Conservation (phyloP, 768 basidiomycete species). For the Pholiota molesta region DNA sequence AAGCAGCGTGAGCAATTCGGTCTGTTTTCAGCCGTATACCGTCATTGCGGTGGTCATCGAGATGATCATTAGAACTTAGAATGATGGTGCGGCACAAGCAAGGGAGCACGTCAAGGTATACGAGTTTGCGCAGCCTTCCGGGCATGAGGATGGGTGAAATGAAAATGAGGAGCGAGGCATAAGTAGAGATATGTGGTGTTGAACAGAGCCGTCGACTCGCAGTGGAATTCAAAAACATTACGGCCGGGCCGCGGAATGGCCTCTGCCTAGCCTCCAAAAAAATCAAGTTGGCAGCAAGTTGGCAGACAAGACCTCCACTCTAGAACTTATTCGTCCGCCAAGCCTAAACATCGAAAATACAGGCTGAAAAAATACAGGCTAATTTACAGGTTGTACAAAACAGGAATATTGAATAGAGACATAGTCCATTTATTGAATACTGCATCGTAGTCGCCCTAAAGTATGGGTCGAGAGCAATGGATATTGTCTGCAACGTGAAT, state of each 20-base stretch:
- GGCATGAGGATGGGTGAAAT: background rate
- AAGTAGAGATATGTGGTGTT: background rate
- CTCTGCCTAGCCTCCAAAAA: background rate
- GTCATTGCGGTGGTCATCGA: background rate
- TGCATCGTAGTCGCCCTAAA: background rate
- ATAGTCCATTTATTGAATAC: background rate
- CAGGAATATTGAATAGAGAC: background rate
- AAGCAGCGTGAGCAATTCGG: constrained; percentile 3
- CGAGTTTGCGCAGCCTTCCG: background rate
- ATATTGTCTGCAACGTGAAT: constrained; percentile 18
- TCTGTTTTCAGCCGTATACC: background rate
- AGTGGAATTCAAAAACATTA: background rate
- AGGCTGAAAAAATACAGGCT: background rate
- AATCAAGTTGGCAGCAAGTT: no score
- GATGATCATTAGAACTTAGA: background rate
- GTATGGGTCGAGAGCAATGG: constrained; percentile 2
- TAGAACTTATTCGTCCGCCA: no score
- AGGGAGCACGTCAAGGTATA: background rate
- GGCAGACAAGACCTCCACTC: no score
- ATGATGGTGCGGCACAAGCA: background rate
- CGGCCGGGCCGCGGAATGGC: background rate
- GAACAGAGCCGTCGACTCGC: background rate
- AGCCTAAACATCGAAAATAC: no score
- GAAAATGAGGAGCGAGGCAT: background rate
- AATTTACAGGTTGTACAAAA: background rate